Percentiles rank a stretch among this genome's conserved stretches.
Evolutionary conservation across 176 grass and related monocot species (phyloP).

Genomic region (Saccharum spontaneum): DNA sequence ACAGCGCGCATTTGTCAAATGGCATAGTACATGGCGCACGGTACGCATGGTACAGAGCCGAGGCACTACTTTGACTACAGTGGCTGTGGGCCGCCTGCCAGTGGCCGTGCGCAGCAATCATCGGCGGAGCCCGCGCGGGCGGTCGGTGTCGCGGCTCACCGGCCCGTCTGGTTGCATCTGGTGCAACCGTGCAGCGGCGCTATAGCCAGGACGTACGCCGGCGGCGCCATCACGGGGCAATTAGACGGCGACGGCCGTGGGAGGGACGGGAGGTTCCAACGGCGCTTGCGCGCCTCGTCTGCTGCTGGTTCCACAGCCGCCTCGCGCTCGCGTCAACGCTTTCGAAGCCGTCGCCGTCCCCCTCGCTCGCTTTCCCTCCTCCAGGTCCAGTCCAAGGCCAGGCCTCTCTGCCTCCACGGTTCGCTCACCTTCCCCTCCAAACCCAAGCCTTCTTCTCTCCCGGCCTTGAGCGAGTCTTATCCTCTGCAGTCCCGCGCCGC

Average conservation of each 20-base stretch:
- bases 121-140: not conserved
- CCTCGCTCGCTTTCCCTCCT: not conserved
- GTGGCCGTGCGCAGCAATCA: too few species aligned
- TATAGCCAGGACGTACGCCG: too few species aligned
- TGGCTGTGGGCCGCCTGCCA: not conserved
- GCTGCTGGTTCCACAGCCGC: not conserved
- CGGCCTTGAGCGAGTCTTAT: not conserved
- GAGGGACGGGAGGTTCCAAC: conserved; percentile 20
- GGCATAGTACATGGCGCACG: not conserved
- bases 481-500: not conserved
- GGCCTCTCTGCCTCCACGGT: conserved; percentile 6
- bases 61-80: not conserved
- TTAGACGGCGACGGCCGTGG: too few species aligned
- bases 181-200: conserved; percentile 10
- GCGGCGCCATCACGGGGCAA: conserved; percentile 27
- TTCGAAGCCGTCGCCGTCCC: conserved; percentile 59
- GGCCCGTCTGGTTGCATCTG: not conserved
- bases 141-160: conserved; percentile 11
- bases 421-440: conserved; percentile 49
- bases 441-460: not conserved
- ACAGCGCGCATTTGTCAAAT: too few species aligned
- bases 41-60: not conserved
- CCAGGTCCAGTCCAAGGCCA: too few species aligned
- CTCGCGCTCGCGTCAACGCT: conserved; percentile 45
- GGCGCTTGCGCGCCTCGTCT: not conserved